These are phyloP conservation scores for Skeletonema potamos DNA, from an alignment of 108 stramenopile species.

Conservation along the genomic window DNA sequence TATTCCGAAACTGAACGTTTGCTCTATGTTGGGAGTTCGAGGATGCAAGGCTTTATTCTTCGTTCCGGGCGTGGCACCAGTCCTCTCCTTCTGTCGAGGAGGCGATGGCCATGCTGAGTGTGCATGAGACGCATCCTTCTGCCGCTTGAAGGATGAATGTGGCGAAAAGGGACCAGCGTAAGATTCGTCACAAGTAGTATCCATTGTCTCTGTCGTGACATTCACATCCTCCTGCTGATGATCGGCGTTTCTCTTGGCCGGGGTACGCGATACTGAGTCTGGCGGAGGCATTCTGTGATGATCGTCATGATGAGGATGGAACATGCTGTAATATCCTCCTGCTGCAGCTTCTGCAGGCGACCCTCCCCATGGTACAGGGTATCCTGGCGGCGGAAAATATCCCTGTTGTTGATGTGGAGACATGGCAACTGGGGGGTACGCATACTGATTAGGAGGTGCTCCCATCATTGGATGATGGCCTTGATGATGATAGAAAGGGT, in stretches of 20 bases:
- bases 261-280: not conserved
- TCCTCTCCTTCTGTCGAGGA: constrained; percentile 4
- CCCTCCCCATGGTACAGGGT: not conserved
- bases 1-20: not conserved
- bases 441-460: not conserved
- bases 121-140: not conserved
- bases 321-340: not conserved
- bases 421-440: not conserved
- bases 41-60: not conserved
- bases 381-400: not conserved
- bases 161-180: not conserved
- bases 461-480: not conserved
- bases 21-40: constrained; percentile 16
- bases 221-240: not conserved
- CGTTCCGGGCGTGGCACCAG: not conserved
- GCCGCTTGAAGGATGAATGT: not conserved
- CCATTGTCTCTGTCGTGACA: not conserved
- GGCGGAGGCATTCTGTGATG: not conserved
- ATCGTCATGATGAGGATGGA: not conserved
- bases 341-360: not conserved
- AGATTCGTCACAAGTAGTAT: not conserved
- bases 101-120: not conserved
- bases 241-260: not conserved
- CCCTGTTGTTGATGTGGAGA: not conserved
- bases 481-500: constrained; percentile 4